These are phyloP conservation scores for Bruguiera hainesii DNA, from an alignment of 441 rosid genomes.

Conservation along the genomic window DNA sequence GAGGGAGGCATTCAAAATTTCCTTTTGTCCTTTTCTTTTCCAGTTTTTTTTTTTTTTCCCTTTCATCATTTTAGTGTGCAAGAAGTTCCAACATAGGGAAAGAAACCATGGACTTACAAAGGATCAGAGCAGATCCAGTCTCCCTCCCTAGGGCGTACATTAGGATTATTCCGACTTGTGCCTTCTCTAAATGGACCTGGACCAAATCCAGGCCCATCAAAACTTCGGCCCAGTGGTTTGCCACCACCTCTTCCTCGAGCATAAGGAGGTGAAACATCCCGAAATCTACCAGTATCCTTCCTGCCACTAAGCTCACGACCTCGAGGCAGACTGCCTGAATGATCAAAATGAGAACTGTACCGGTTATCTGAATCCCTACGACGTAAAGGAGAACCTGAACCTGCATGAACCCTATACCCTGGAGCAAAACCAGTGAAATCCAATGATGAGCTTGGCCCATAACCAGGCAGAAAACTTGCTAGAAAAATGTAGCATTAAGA, in stretches of 20 bases:
- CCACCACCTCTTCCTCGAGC: slow-evolving; percentile 60
- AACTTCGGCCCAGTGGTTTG: slow-evolving; percentile 59
- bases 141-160: slow-evolving; percentile 86
- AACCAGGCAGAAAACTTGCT: slow-evolving; percentile 16
- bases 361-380: slow-evolving; percentile 52
- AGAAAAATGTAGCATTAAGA: slow-evolving; percentile 15
- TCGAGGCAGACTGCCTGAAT: slow-evolving; percentile 42
- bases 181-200: slow-evolving; percentile 52
- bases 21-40: no score
- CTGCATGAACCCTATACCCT: slow-evolving; percentile 77
- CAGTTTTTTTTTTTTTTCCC: no score
- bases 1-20: no score
- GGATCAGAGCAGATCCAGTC: slow-evolving; percentile 86
- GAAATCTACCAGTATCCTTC: slow-evolving; percentile 67
- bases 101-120: slow-evolving; percentile 43
- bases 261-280: slow-evolving; percentile 64
- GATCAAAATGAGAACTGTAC: slow-evolving; percentile 55
- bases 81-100: neutral
- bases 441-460: slow-evolving; percentile 27
- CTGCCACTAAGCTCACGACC: slow-evolving; percentile 51
- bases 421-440: slow-evolving; percentile 35
- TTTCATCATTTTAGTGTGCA: no score
- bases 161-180: slow-evolving; percentile 55
- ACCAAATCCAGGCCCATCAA: slow-evolving; percentile 61
- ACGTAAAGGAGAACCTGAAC: slow-evolving; percentile 60